phyloP scores from a whole-genome alignment of 1,284 basidiomycete species.

The Ceratobasidium sp. region DNA sequence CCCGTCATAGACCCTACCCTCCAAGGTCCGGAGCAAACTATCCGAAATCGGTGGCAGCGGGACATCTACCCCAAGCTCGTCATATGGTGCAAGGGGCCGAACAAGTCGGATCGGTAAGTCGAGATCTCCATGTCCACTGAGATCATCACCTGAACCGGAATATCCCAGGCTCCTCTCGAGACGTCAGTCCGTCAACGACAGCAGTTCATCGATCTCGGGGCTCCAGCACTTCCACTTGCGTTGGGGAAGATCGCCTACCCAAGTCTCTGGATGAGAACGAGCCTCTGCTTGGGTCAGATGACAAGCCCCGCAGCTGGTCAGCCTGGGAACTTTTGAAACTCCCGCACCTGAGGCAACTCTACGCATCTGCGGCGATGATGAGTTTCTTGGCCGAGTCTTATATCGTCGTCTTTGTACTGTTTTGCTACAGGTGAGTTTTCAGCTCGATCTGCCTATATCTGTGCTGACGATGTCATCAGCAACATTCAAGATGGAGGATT shows the following conservation, averaged over 20 bases:
- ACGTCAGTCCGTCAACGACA: neutral
- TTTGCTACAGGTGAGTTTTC: constrained; percentile 28
- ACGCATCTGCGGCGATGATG: constrained; percentile 1
- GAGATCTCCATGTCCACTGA: neutral
- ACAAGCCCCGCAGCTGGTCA: constrained; percentile 12
- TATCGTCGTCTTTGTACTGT: constrained; percentile 32
- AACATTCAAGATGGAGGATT: constrained; percentile 20
- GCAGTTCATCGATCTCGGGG: neutral
- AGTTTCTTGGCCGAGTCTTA: constrained; percentile 28
- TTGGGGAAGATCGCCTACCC: constrained; percentile 4
- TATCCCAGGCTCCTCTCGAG: constrained; percentile 1
- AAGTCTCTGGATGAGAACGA: constrained; percentile 9
- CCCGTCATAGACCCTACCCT: constrained; percentile 38
- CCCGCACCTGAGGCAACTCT: constrained; percentile 15
- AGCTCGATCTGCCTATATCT: neutral
- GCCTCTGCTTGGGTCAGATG: constrained; percentile 4
- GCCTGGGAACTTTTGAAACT: constrained; percentile 24
- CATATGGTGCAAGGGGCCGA: constrained; percentile 26
- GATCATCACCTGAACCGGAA: neutral
- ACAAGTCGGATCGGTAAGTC: neutral
- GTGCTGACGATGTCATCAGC: neutral
- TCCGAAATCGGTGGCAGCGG: neutral
- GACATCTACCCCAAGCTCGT: constrained; percentile 21
- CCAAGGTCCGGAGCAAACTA: constrained; percentile 15
- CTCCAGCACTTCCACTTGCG: constrained; percentile 19